Percentiles rank a stretch among this genome's conserved stretches.
These are phyloP conservation scores for Chrysoporthe deuterocubensis DNA, from an alignment of 2,329 filamentous ascomycete species.

Conservation along the genomic window DNA sequence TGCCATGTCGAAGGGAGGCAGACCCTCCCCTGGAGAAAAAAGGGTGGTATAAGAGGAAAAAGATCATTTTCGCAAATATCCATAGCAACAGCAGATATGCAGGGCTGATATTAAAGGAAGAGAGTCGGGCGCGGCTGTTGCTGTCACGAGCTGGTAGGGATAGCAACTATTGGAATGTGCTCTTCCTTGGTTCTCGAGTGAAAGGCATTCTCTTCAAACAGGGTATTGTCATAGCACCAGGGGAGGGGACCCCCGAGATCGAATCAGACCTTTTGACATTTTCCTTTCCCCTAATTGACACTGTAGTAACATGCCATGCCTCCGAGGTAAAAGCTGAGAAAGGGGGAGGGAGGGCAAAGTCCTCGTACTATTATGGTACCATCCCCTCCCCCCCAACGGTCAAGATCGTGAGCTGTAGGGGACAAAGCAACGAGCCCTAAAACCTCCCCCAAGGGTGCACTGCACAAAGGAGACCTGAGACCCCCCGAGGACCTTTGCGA, in stretches of 20 bases:
- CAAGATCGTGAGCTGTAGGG: no score
- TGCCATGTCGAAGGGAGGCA: conserved; percentile 10
- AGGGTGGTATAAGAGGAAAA: conserved; percentile 21
- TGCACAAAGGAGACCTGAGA: no score
- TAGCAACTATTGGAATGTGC: conserved; percentile 29
- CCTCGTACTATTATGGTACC: no score
- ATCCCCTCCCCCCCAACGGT: no score
- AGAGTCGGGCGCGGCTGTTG: conserved; percentile 14
- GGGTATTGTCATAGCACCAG: conserved; percentile 14
- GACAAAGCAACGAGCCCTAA: no score
- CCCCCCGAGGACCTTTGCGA: conserved; percentile 16
- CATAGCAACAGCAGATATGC: conserved; percentile 30
- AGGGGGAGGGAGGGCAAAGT: no score
- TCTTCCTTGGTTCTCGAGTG: neutral
- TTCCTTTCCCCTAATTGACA: conserved; percentile 2
- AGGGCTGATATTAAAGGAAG: conserved; percentile 17
- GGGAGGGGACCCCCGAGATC: conserved; percentile 13
- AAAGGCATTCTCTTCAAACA: conserved; percentile 18
- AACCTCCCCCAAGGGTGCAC: no score
- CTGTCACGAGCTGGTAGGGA: conserved; percentile 21
- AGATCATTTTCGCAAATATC: conserved; percentile 17
- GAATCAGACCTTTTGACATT: conserved; percentile 16
- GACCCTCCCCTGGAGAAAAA: neutral
- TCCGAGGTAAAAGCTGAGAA: neutral
- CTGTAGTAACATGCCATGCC: neutral